Conservation (phyloP, 768 basidiomycete genomes). For the Tricholoma matsutake region DNA sequence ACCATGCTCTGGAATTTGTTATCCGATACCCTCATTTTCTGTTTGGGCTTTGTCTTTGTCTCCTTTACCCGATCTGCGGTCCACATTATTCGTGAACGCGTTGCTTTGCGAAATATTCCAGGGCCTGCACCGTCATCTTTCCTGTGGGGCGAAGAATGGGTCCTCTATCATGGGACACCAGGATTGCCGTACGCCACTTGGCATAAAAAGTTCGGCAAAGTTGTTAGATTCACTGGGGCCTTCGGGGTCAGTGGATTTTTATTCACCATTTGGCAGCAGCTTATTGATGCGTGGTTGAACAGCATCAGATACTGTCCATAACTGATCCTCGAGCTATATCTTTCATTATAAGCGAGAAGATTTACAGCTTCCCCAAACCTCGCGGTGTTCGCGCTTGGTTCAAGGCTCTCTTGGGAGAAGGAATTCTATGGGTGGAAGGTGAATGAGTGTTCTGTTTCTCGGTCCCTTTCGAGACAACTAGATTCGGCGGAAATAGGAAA, state of each 20-base stretch:
- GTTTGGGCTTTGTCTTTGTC: conserved; percentile 26
- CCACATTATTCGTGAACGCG: conserved; percentile 30
- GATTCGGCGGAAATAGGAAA: conserved; percentile 36
- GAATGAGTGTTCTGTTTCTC: background rate
- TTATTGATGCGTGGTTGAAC: conserved; percentile 6
- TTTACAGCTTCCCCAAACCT: conserved; percentile 61
- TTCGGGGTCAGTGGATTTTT: conserved; percentile 45
- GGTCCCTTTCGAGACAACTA: background rate
- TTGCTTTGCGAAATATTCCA: conserved; percentile 43
- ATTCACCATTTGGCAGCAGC: conserved; percentile 2
- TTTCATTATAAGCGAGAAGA: conserved; percentile 52
- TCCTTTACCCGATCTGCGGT: conserved; percentile 31
- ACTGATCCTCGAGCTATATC: conserved; percentile 51
- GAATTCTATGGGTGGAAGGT: conserved; percentile 69
- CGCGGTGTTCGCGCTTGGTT: conserved; percentile 65
- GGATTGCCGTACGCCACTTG: conserved; percentile 51
- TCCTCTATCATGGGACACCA: conserved; percentile 50
- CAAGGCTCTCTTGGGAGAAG: conserved; percentile 55
- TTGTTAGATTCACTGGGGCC: conserved; percentile 54
- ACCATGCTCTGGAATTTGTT: conserved; percentile 24
- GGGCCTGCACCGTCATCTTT: conserved; percentile 48
- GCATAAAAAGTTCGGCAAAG: conserved; percentile 51
- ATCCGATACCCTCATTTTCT: conserved; percentile 24
- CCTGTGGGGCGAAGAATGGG: conserved; percentile 63
- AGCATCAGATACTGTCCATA: conserved; percentile 59